These are phyloP conservation scores for Calonectria henricotiae DNA, from an alignment of 2,329 filamentous ascomycete genomes.

Conservation along the genomic window DNA sequence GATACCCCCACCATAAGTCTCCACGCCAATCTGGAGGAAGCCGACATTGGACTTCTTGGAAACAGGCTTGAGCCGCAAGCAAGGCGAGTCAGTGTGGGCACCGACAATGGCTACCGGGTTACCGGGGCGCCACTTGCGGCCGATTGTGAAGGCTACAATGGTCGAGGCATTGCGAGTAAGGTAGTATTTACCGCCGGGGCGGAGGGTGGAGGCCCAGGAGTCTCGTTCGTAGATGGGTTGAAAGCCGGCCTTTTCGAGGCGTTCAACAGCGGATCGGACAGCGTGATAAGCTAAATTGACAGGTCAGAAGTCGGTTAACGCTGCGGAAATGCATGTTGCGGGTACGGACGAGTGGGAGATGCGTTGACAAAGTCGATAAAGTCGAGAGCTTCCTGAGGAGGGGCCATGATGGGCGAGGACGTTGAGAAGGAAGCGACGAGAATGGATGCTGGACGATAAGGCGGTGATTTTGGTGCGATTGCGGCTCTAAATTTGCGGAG, in stretches of 20 bases:
- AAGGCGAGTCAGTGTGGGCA: constrained; percentile 96
- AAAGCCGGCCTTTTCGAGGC: constrained; percentile 89
- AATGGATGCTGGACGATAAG: constrained; percentile 9
- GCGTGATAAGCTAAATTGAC: constrained; percentile 88
- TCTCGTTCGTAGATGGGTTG: constrained; percentile 91
- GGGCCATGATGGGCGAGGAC: constrained; percentile 65
- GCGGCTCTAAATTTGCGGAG: constrained; percentile 35
- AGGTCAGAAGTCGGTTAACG: constrained; percentile 41
- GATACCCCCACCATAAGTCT: constrained; percentile 96
- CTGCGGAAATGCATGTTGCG: neutral
- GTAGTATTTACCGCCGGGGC: constrained; percentile 95
- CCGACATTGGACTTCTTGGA: constrained; percentile 90
- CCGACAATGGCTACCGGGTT: constrained; percentile 95
- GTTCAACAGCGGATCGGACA: constrained; percentile 83
- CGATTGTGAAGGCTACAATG: constrained; percentile 93
- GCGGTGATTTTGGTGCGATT: constrained; percentile 30
- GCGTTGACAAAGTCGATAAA: constrained; percentile 95
- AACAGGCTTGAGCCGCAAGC: constrained; percentile 92
- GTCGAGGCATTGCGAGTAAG: constrained; percentile 94
- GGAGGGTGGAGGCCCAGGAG: constrained; percentile 85
- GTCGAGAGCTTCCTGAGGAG: constrained; percentile 78
- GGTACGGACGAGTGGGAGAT: constrained; percentile 86
- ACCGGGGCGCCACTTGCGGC: constrained; percentile 90
- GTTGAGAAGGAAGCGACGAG: constrained; percentile 51
- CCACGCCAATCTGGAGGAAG: constrained; percentile 94